A percentile compares a stretch with the other conserved stretches of the same genome.
phyloP scores from a whole-genome alignment of 2,329 filamentous ascomycete species.

The Monosporascus sp. region DNA sequence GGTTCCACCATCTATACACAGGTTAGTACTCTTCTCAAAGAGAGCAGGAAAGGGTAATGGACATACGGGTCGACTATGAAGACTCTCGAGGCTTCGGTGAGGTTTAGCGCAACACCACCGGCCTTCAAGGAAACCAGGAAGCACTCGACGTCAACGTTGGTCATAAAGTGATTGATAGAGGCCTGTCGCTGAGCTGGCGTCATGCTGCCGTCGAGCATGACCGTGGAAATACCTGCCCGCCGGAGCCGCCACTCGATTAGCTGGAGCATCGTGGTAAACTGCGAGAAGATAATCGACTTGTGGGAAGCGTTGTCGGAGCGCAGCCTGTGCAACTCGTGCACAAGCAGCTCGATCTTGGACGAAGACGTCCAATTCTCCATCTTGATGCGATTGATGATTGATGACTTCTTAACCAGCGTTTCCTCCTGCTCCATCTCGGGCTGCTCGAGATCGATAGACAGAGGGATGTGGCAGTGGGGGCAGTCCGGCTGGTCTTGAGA shows the following conservation, averaged over 20 bases:
- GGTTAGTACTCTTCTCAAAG: constrained; percentile 1
- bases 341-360: constrained; percentile 94
- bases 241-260: constrained; percentile 95
- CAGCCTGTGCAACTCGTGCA: constrained; percentile 89
- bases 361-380: constrained; percentile 99
- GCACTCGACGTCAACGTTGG: constrained; percentile 85
- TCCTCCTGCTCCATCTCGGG: constrained; percentile 93
- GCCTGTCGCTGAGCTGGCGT: constrained; percentile 87
- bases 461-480: constrained; percentile 82
- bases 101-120: constrained; percentile 88
- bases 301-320: constrained; percentile 88
- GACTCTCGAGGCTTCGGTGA: constrained; percentile 90
- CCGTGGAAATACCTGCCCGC: constrained; percentile 93
- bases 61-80: constrained; percentile 95
- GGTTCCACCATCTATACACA: constrained; percentile 83
- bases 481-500: constrained; percentile 77
- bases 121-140: constrained; percentile 96
- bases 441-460: constrained; percentile 90
- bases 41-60: background rate
- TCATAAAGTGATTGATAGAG: constrained; percentile 96
- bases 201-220: constrained; percentile 98
- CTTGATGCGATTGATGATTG: constrained; percentile 97
- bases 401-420: constrained; percentile 81
- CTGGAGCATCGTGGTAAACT: constrained; percentile 96
- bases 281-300: constrained; percentile 96